These are phyloP conservation scores for Vicia villosa DNA, from an alignment of 306 rosid species.

Conservation along the genomic window DNA sequence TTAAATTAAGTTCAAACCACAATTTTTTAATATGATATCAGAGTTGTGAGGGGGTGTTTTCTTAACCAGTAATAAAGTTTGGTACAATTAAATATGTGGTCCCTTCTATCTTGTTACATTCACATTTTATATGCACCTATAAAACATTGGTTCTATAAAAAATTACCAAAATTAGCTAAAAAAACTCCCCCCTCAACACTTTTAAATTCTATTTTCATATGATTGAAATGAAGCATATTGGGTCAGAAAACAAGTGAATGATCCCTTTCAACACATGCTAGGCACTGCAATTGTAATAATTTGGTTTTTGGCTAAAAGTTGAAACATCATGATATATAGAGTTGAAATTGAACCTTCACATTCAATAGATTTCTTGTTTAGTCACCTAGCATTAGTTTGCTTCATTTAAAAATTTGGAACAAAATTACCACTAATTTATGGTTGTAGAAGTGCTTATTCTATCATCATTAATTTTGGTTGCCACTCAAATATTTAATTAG, in stretches of 20 bases:
- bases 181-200: background rate
- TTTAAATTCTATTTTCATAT: constrained; percentile 6
- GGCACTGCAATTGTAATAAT: constrained; percentile 36
- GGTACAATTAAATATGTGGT: constrained; percentile 31
- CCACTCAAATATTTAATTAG: constrained; percentile 31
- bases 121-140: constrained; percentile 27
- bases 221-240: constrained; percentile 22
- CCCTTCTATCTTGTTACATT: constrained; percentile 7
- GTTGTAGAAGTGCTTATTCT: constrained; percentile 36
- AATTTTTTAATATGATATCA: too few relatives aligned
- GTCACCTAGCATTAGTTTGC: constrained; percentile 10
- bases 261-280: constrained; percentile 6
- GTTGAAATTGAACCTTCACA: constrained; percentile 47
- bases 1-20: too few relatives aligned
- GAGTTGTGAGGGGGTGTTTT: too few relatives aligned
- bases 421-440: constrained; percentile 29
- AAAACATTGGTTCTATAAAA: background rate
- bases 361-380: constrained; percentile 35
- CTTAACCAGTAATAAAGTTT: constrained; percentile 23
- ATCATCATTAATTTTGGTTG: constrained; percentile 44
- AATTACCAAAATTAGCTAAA: background rate
- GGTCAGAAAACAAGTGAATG: constrained; percentile 27
- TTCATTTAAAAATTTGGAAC: constrained; percentile 27
- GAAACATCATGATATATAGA: constrained; percentile 50
- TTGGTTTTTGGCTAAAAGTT: constrained; percentile 38